phyloP scores from a whole-genome alignment of 108 stramenopile species.

The Nannochloropsis gaditana region DNA sequence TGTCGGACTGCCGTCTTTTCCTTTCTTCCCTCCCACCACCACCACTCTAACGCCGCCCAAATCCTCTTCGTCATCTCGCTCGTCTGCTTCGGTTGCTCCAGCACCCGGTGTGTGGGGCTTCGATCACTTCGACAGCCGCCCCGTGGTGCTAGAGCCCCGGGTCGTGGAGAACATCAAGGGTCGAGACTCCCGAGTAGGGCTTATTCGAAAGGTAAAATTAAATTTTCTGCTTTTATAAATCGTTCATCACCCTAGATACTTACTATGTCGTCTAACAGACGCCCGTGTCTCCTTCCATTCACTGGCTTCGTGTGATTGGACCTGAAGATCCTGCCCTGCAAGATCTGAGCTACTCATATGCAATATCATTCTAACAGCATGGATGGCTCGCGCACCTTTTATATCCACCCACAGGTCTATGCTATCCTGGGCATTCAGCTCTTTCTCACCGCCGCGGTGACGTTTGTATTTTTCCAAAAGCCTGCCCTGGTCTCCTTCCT shows the following conservation, averaged over 20 bases:
- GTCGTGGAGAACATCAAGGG: conserved; percentile 17
- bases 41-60: not conserved
- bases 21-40: conserved; percentile 13
- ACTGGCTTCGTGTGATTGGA: not conserved
- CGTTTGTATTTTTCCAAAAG: not conserved
- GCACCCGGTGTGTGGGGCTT: not conserved
- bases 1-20: not conserved
- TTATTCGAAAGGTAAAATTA: not conserved
- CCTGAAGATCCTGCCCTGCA: too few relatives aligned
- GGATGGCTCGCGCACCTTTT: too few relatives aligned
- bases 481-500: not conserved
- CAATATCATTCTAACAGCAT: too few relatives aligned
- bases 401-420: not conserved
- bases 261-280: not conserved
- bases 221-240: not conserved
- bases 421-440: not conserved
- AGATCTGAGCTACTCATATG: too few relatives aligned
- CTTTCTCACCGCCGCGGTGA: not conserved
- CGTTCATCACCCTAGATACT: not conserved
- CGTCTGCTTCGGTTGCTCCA: not conserved
- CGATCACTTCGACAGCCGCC: conserved; percentile 5
- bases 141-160: not conserved
- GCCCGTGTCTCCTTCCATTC: not conserved
- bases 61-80: not conserved
- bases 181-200: not conserved